Conservation (phyloP, 495 filamentous ascomycete species). For the Oidiodendron maius region DNA sequence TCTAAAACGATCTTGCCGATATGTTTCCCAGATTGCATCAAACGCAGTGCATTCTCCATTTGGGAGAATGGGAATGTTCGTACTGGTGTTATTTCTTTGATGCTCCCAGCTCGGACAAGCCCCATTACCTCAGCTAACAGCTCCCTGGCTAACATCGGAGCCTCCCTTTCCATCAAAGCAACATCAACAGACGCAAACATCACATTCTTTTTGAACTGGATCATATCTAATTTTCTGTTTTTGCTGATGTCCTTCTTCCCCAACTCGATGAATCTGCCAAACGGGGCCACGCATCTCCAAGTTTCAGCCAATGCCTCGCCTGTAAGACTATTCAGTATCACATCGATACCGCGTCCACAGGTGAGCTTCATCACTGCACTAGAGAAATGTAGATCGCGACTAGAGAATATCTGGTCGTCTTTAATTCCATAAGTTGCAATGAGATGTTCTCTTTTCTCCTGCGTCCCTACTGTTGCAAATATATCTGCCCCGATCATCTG, state of each 20-base stretch:
- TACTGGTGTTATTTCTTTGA: constrained; percentile 30
- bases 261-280: constrained; percentile 42
- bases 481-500: constrained; percentile 62
- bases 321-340: constrained; percentile 45
- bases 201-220: constrained; percentile 26
- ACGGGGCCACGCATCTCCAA: constrained; percentile 32
- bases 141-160: constrained; percentile 19
- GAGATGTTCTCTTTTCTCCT: constrained; percentile 47
- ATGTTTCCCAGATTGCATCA: constrained; percentile 42
- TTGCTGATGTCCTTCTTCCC: constrained; percentile 28
- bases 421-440: constrained; percentile 46
- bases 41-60: constrained; percentile 39
- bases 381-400: constrained; percentile 32
- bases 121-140: background rate
- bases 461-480: constrained; percentile 40
- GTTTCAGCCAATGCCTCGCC: constrained; percentile 36
- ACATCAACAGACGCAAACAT: constrained; percentile 9
- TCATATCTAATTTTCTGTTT: constrained; percentile 25
- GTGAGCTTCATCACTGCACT: constrained; percentile 35
- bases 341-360: constrained; percentile 44
- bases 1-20: too few species aligned
- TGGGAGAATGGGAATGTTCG: constrained; percentile 32
- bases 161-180: background rate
- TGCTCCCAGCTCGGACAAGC: constrained; percentile 22
- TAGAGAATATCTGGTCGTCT: constrained; percentile 43